Percentiles rank a stretch among this genome's conserved stretches.
These are phyloP conservation scores for Poa pratensis DNA, from an alignment of 176 grass and related monocot species.

Conservation along the genomic window DNA sequence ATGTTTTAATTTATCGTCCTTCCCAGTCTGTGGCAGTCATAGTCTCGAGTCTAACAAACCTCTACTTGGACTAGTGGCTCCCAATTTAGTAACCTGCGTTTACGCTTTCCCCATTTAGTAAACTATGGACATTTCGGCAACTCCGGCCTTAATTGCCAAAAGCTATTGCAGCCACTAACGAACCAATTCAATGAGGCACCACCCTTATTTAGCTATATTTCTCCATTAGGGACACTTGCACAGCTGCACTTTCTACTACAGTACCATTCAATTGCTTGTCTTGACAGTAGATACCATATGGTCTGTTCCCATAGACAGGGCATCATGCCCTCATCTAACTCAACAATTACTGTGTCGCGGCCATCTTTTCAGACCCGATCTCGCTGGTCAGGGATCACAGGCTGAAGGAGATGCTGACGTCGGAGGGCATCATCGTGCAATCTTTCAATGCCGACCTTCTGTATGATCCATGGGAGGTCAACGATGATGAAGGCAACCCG, in stretches of 20 bases:
- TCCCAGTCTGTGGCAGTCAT: slow-evolving; percentile 29
- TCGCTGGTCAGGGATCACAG: slow-evolving; percentile 86
- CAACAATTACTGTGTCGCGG: background rate
- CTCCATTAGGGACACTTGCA: background rate
- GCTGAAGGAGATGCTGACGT: slow-evolving; percentile 73
- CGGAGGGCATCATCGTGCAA: slow-evolving; percentile 70
- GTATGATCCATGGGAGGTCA: slow-evolving; percentile 92
- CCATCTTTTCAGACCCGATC: slow-evolving; percentile 76
- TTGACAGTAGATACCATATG: slow-evolving; percentile 10
- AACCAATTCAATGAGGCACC: slow-evolving; percentile 26
- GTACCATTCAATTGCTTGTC: slow-evolving; percentile 31
- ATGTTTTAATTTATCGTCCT: slow-evolving; percentile 1
- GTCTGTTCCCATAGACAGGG: too few relatives aligned
- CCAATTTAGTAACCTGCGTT: slow-evolving; percentile 22
- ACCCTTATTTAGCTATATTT: slow-evolving; percentile 2
- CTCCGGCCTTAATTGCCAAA: slow-evolving; percentile 41
- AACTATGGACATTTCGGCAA: slow-evolving; percentile 24
- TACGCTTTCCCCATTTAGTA: slow-evolving; percentile 27
- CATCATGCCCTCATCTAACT: slow-evolving; percentile 21
- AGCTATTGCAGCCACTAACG: slow-evolving; percentile 10
- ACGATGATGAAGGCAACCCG: slow-evolving; percentile 63
- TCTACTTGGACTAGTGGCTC: slow-evolving; percentile 11
- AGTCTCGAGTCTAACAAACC: slow-evolving; percentile 3
- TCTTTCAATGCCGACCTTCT: slow-evolving; percentile 94
- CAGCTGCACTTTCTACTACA: background rate